phyloP scores from a whole-genome alignment of 495 filamentous ascomycete species.

The Talaromyces nanjingensis region DNA sequence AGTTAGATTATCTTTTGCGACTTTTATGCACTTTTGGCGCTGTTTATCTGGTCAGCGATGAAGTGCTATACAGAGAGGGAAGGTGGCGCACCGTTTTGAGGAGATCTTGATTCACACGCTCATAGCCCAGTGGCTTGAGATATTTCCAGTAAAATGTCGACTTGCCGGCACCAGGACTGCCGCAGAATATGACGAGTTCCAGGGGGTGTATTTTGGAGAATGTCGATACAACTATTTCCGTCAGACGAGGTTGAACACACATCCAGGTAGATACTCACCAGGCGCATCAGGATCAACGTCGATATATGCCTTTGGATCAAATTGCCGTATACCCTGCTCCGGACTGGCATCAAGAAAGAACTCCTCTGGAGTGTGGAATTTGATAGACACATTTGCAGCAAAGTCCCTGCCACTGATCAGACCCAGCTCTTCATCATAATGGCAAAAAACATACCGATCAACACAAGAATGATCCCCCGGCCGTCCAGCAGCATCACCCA shows the following conservation, averaged over 20 bases:
- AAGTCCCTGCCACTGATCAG: slow-evolving; percentile 49
- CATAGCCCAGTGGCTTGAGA: slow-evolving; percentile 72
- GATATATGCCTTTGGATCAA: slow-evolving; percentile 56
- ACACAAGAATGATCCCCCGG: slow-evolving; percentile 67
- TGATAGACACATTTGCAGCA: slow-evolving; percentile 71
- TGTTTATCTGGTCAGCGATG: slow-evolving; percentile 19
- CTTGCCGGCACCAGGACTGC: slow-evolving; percentile 84
- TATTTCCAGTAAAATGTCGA: slow-evolving; percentile 81
- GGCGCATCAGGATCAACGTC: slow-evolving; percentile 25
- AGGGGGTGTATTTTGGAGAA: slow-evolving; percentile 58
- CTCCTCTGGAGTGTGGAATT: slow-evolving; percentile 83
- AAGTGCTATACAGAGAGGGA: neutral
- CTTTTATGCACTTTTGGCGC: slow-evolving; percentile 80
- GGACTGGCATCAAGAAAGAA: slow-evolving; percentile 67
- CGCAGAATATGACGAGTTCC: slow-evolving; percentile 80
- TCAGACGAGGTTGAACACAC: neutral
- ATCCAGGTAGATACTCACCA: slow-evolving; percentile 16
- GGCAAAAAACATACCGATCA: slow-evolving; percentile 51
- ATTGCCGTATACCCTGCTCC: slow-evolving; percentile 55
- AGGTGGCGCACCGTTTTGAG: slow-evolving; percentile 62
- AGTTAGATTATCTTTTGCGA: slow-evolving; percentile 55
- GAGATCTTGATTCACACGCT: slow-evolving; percentile 82
- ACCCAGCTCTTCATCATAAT: neutral
- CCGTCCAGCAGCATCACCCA: slow-evolving; percentile 79
- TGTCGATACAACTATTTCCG: slow-evolving; percentile 14